These are phyloP conservation scores for Geotrichum citri-aurantii DNA, from an alignment of 1,139 yeast species.

Conservation along the genomic window DNA sequence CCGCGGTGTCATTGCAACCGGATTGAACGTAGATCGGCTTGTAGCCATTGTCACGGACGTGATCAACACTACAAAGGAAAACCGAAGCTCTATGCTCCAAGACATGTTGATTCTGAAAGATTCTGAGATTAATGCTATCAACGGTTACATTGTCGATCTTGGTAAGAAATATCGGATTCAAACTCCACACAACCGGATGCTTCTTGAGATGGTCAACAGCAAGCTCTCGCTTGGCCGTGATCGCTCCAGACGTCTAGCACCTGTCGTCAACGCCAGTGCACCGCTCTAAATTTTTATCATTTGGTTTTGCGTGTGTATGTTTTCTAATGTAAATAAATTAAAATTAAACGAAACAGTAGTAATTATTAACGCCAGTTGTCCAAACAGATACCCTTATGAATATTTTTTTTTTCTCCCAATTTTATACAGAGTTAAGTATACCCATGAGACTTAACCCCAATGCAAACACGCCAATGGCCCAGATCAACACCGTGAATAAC, in stretches of 20 bases:
- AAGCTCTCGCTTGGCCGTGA: conserved; percentile 18
- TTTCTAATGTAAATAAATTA: background rate
- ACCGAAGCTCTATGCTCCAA: conserved; percentile 84
- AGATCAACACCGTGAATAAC: conserved; percentile 14
- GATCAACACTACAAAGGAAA: conserved; percentile 46
- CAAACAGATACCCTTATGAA: background rate
- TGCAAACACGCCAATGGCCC: conserved; percentile 29
- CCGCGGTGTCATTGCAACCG: conserved; percentile 1
- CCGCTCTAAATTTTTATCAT: background rate
- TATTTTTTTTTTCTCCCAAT: conserved; percentile 12
- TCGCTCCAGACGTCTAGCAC: conserved; percentile 12
- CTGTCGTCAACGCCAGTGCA: conserved; percentile 8
- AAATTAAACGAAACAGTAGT: background rate
- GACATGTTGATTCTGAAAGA: conserved; percentile 56
- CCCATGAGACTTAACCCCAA: conserved; percentile 28
- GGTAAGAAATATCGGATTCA: conserved; percentile 43
- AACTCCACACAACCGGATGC: conserved; percentile 45
- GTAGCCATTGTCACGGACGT: conserved; percentile 45
- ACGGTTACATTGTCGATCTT: conserved; percentile 58
- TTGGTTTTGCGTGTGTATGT: background rate
- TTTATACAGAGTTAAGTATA: conserved; percentile 24
- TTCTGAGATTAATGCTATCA: conserved; percentile 76
- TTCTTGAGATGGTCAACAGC: conserved; percentile 43
- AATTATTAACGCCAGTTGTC: background rate
- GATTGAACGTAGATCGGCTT: conserved; percentile 34